Evolutionary conservation across 192 early-diverging fungal species (phyloP), one percentile per base, ranked within the genome.

Genomic region (Cladochytrium replicatum): DNA sequence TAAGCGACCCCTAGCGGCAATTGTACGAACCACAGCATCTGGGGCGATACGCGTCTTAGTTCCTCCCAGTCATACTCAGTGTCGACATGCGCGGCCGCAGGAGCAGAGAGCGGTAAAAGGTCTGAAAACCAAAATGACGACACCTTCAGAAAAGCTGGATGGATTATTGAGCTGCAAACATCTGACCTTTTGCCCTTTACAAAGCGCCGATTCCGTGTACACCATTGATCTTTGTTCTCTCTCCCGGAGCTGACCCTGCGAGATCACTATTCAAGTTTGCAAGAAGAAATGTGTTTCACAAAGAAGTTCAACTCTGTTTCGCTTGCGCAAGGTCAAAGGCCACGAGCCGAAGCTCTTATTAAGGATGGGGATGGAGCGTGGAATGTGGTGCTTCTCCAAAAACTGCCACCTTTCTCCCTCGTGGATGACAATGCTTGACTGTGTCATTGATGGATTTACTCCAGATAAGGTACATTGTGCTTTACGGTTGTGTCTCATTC

Each of bases 391-490:
- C 47, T 40, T 78, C 37, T 51, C 76, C 5, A 72, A 78, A 50
- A 78, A 78, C 51, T 78, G 75, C 44, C 75, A 78, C 41, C 44
- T 78, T 44, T 57, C 69, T 25, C 75, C 75, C 1, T 72, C 69
- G 9, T 78, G 75, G 75, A 78, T 78, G 75, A 72, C 75, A 21
- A 61, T 56, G 2, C 57, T 78, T 2, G 75, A 78, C 44, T 46
- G 68, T 30, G 69, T 78, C 46, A 76, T 78, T 30, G 73, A 76
- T 50, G 32, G 56, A 32, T 65, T 78, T 32, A 78, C 69, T 0
- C 51, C 57, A 6, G 75, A 78, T 50, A 72, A 72, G 41, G 75
- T 78, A 2, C 72, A 78, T 41, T 48, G 73, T 27, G 75, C 75
- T 50, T 78, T 67, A 48, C 41, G 75, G 21, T 52, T 78, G 19